Evolutionary conservation across 805 yeast genomes (phyloP), one percentile per base, ranked within the genome.

Genomic region (Candida ficus): DNA sequence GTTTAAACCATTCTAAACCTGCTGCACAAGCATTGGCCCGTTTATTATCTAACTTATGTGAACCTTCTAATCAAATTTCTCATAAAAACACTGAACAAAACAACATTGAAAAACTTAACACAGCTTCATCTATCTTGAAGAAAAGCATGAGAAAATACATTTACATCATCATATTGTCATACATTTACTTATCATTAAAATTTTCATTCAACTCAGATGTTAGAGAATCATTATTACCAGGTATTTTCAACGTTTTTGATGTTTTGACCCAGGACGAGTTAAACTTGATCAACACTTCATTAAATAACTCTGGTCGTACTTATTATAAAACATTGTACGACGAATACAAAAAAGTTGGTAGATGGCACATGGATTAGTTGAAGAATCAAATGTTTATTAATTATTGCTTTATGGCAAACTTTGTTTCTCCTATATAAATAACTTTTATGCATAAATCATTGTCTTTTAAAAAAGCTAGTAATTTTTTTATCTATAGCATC

Each of bases 321-420:
- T 77, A 80, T 50, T 83, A 80, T 67, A 79, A 73, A 53, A 66
- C 75, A 0, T 54, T 90, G 30, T 87, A 84, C 52, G 75, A 76
- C 7, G 86, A 83, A 46, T 91, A 87, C 64, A 77, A 75, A 57
- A 79, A 73, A 54, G 71, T 70, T 45, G 96, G 95, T 36, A 85
- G 83, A 60, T 90, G 96, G 96, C 41, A 49, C 33, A 41, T 47
- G 6, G 49, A 49, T 21, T 49, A 33, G 29, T 19, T 5, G 4
- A 29, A 16, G 8, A 9, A 29, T 14, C 10, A 6, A 7, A 21
- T 9, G 9, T 21, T 21, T 21, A 21, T 21, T 21, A 6, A 21
- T 21, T 9, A 18, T 22, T 14, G 12, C 12, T n/a, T 14, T 16
- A 14, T 11, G 26, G 7, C 7, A n/a, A 18, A 27, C 7, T 14